Conservation (phyloP, 805 yeast species). For the Helenozyma baotianmanensis region DNA sequence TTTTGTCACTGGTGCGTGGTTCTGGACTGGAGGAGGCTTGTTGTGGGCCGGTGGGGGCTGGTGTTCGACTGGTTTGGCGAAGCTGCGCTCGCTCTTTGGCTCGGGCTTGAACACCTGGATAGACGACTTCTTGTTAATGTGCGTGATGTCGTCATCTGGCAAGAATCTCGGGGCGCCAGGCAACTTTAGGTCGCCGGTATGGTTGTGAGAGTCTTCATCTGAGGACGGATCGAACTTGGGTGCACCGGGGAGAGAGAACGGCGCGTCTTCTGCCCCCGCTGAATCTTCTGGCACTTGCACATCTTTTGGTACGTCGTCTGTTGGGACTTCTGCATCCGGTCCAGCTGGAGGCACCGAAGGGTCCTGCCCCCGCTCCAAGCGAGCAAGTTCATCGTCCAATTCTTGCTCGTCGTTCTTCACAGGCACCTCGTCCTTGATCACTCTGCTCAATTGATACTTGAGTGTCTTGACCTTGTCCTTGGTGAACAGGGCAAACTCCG, state of each 20-base stretch:
- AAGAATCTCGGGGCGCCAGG: constrained; percentile 42
- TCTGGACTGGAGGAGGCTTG: background rate
- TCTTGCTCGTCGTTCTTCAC: constrained; percentile 24
- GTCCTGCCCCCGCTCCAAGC: background rate
- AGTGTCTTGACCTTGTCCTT: constrained; percentile 49
- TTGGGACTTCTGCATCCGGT: no score
- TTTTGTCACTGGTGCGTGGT: constrained; percentile 15
- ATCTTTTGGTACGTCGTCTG: background rate
- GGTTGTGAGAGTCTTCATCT: constrained; percentile 16
- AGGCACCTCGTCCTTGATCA: constrained; percentile 35
- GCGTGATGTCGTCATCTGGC: constrained; percentile 35
- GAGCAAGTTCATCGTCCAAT: constrained; percentile 21
- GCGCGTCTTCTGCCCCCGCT: constrained; percentile 1
- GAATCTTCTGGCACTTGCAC: background rate
- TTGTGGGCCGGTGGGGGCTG: background rate
- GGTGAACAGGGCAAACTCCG: constrained; percentile 48
- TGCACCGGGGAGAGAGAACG: constrained; percentile 31
- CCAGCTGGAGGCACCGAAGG: background rate
- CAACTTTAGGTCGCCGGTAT: constrained; percentile 20
- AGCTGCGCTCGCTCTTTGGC: background rate
- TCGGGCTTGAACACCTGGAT: constrained; percentile 29
- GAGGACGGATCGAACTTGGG: constrained; percentile 31
- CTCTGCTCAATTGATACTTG: constrained; percentile 34
- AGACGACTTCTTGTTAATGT: constrained; percentile 34
- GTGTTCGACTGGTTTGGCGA: background rate